Evolutionary conservation across 257 asterid genomes (phyloP), one percentile per base, ranked within the genome.

Genomic region (Petrea volubilis): DNA sequence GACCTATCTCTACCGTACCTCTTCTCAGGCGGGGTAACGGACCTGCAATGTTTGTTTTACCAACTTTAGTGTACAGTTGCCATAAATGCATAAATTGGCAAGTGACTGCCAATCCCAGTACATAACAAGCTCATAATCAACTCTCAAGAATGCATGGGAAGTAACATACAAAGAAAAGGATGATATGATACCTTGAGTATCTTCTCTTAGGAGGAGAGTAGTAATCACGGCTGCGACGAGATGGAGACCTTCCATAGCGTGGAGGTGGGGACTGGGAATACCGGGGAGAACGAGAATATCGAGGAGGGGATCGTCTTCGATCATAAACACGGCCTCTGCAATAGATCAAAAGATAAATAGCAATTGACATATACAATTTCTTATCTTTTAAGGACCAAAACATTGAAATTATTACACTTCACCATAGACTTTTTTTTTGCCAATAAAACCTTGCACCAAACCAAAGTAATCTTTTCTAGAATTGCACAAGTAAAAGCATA

Each of bases 231-330:
- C 83, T n/a, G n/a, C n/a, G 71, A 40, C 67, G 92, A 20, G 97
- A 85, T 17, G 73, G 77, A 41, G 95, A 85, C 73, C 89, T 80
- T 52, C 75, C 89, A 79, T 84, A 78, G 18, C 89, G 88, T 4
- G 91, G 85, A 7, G 91, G 88, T 25, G 98, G 98, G 29, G 98
- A 89, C 2, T 87, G 91, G 24, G 96, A 92, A 65, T 90, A 85
- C 0, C 86, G 80, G 1, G 96, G 88, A 17, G 96, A 89, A 1
- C 88, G 91, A 15, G 97, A 89, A 83, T 89, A 86, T 10, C 92
- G 93, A 6, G 86, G 87, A 6, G 95, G 96, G 25, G 96, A 90
- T 21, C 97, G 84, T 77, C 99, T 86, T 44, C 96, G 75, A 49
- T 95, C 98, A 78, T 92, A 83, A 62, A 59, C 82, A 7, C 96